Base-by-base conservation (phyloP, 768 basidiomycete species). In the Tulasnella sp. region DNA sequence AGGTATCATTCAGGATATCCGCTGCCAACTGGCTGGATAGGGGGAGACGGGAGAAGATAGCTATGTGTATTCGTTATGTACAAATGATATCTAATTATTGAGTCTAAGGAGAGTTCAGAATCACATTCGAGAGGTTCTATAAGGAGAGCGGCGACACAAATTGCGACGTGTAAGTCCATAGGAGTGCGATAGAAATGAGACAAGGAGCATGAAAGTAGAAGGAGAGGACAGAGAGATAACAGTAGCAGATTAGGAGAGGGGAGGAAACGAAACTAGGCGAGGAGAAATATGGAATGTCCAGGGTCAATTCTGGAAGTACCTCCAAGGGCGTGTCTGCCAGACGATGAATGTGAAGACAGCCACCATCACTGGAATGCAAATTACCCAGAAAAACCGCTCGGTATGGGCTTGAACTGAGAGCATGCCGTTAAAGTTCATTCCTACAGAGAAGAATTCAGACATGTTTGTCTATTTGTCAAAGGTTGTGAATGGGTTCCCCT, bases 391-490 rank as follows among this genome's bases (percentile, higher is more conserved):
- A n/a, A 76, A 76, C 18, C 39, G n/a, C 56, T 76, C 75, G 8
- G 75, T 24, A 27, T 76, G 44, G 44, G 44, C 38, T 39, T 52
- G 75, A 10, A 62, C 56, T 21, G 75, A 76, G n/a, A 39, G 46
- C 75, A 76, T 76, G 31, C 38, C 46, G 38, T 76, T 38, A 56
- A 76, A 76, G 75, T 76, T 76, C 75, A 76, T 76, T 46, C 75
- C 75, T 76, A 76, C n/a, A 21, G 1, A 12, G 10, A 12, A 46
- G 19, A 44, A 8, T 6, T 52, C 44, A 48, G 19, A 46, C 36
- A 56, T 7, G 10, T 19, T 74, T 18, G 38, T 52, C 6, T 42
- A 21, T 48, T 24, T 18, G 16, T 21, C 39, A 42, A 46, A 42
- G 31, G 18, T 16, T 39, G 46, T 46, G 19, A 10, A n/a, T 24